Conservation (phyloP, 441 rosid genomes). For the Arabidopsis hybrid region DNA sequence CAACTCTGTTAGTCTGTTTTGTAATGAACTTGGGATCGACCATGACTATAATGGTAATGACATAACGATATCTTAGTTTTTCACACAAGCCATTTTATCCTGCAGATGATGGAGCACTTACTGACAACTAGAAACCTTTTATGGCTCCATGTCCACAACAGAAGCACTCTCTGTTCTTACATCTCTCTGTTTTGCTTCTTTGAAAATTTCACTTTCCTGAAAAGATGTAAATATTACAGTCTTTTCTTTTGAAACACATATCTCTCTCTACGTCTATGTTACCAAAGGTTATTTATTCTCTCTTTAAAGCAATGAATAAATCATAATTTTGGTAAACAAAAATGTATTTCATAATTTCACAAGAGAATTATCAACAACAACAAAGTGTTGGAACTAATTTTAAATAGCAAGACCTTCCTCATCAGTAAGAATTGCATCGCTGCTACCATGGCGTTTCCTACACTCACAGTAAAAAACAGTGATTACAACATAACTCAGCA, state of each 20-base stretch:
- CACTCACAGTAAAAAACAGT: constrained; percentile 70
- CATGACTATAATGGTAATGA: too few species aligned
- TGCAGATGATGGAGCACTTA: not conserved
- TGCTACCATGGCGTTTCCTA: constrained; percentile 48
- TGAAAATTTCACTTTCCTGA: not conserved
- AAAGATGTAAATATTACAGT: too few species aligned
- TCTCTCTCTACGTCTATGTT: not conserved
- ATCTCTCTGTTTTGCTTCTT: not conserved
- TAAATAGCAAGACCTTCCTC: constrained; percentile 27
- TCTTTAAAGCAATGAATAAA: not conserved
- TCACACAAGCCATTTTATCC: not conserved
- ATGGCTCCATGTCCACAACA: not conserved
- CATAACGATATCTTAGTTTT: not conserved
- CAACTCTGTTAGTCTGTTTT: not conserved
- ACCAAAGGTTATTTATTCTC: not conserved
- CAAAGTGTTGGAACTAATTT: not conserved
- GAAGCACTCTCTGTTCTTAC: too few species aligned
- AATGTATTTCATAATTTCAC: constrained; percentile 34
- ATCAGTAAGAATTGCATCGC: constrained; percentile 26
- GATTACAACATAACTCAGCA: constrained; percentile 61
- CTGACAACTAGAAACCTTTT: not conserved
- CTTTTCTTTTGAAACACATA: not conserved
- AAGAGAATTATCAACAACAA: not conserved
- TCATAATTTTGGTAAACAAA: not conserved
- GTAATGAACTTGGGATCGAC: not conserved